A percentile compares a stretch with the other conserved stretches of the same genome.
These are phyloP conservation scores for Mrakia gelida DNA, from an alignment of 768 basidiomycete genomes.

Conservation along the genomic window DNA sequence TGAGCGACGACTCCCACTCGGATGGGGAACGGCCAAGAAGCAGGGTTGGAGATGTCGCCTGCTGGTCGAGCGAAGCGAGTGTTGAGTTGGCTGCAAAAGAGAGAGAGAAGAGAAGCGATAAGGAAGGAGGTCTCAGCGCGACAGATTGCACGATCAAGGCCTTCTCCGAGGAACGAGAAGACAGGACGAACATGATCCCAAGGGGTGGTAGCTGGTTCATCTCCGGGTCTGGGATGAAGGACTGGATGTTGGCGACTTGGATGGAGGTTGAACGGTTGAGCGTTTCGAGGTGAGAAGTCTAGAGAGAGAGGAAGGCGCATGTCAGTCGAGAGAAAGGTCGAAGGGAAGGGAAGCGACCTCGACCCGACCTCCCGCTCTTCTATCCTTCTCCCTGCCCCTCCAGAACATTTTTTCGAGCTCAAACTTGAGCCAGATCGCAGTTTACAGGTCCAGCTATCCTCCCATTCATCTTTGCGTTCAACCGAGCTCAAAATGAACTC, in stretches of 20 bases:
- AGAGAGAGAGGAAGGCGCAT: background rate
- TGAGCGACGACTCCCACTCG: constrained; percentile 36
- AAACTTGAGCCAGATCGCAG: no score
- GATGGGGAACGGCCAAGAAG: constrained; percentile 35
- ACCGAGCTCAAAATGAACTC: no score
- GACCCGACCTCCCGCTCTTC: no score
- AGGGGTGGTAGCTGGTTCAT: background rate
- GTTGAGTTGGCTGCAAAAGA: constrained; percentile 33
- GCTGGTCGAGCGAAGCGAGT: constrained; percentile 37
- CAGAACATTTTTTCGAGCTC: no score
- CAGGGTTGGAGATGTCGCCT: constrained; percentile 34
- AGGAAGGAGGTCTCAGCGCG: background rate
- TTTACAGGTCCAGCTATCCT: no score
- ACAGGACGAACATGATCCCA: background rate
- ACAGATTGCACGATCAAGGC: background rate
- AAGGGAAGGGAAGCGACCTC: background rate
- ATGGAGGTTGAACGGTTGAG: background rate
- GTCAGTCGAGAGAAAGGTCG: background rate
- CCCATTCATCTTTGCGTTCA: no score
- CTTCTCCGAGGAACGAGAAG: background rate
- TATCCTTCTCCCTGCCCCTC: no score
- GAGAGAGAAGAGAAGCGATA: background rate
- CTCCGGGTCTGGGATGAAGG: background rate
- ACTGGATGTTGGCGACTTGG: background rate
- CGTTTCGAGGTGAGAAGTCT: background rate